phyloP scores from a whole-genome alignment of 2,329 filamentous ascomycete genomes.

The Bimuria novae-zelandiae region DNA sequence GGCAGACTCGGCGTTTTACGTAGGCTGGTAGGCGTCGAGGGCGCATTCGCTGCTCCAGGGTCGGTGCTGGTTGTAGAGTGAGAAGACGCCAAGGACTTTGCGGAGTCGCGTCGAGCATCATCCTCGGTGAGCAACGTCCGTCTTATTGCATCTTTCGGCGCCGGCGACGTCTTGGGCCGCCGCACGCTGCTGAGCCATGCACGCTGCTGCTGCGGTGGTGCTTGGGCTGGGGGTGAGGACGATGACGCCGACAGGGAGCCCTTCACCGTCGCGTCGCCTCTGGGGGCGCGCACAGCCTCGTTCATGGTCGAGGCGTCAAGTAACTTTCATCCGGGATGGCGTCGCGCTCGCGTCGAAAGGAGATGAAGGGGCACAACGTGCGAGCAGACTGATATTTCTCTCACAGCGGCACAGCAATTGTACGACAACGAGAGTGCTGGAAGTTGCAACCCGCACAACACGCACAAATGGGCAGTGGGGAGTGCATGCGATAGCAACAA shows the following conservation, averaged over 20 bases:
- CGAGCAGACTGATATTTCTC: constrained; percentile 8
- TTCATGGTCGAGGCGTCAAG: constrained; percentile 36
- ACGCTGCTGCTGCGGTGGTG: constrained; percentile 16
- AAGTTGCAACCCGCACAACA: background rate
- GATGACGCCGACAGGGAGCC: constrained; percentile 4
- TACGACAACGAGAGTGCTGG: background rate
- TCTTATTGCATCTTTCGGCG: constrained; percentile 39
- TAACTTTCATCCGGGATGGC: constrained; percentile 32
- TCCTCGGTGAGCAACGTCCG: constrained; percentile 35
- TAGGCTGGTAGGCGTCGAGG: constrained; percentile 36
- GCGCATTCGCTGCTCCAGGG: constrained; percentile 26
- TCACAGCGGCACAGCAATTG: constrained; percentile 5
- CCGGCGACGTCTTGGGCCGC: constrained; percentile 44
- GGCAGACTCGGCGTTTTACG: constrained; percentile 50
- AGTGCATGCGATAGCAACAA: constrained; percentile 1
- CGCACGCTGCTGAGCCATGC: constrained; percentile 45
- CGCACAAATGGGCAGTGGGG: background rate
- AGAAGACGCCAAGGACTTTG: constrained; percentile 45
- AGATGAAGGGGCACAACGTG: constrained; percentile 33
- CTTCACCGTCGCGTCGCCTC: constrained; percentile 17
- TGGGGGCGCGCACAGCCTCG: constrained; percentile 32
- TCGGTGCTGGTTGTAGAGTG: constrained; percentile 37
- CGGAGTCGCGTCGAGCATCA: constrained; percentile 48
- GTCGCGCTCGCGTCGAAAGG: constrained; percentile 25
- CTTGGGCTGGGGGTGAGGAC: background rate